phyloP scores from a whole-genome alignment of 2,329 filamentous ascomycete species.

The Scedosporium aurantiacum region DNA sequence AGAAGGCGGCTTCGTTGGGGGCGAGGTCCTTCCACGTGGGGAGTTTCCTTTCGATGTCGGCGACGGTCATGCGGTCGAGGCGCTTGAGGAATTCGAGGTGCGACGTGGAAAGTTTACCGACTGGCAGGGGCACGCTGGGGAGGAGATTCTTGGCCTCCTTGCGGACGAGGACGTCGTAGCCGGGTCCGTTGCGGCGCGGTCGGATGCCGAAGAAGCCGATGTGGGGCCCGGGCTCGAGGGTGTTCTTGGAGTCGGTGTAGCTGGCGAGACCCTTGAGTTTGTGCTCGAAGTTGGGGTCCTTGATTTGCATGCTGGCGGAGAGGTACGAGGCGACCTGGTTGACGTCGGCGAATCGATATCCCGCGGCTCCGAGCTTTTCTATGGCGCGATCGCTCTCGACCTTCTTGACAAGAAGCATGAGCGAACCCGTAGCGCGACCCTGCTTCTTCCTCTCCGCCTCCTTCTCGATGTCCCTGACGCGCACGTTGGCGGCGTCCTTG shows the following conservation, averaged over 20 bases:
- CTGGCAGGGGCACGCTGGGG: slow-evolving; percentile 44
- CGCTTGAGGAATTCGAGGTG: slow-evolving; percentile 44
- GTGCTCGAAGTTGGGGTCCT: slow-evolving; percentile 45
- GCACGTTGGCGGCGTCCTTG: neutral
- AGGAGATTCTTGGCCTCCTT: slow-evolving; percentile 46
- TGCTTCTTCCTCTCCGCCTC: neutral
- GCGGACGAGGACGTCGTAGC: slow-evolving; percentile 54
- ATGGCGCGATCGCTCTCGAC: slow-evolving; percentile 47
- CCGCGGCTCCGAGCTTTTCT: slow-evolving; percentile 54
- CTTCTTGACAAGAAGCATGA: slow-evolving; percentile 67
- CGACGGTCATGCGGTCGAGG: slow-evolving; percentile 33
- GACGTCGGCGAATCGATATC: slow-evolving; percentile 67
- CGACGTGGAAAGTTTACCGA: slow-evolving; percentile 40
- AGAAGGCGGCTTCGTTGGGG: slow-evolving; percentile 32
- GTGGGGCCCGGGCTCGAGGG: slow-evolving; percentile 38
- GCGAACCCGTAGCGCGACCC: slow-evolving; percentile 29
- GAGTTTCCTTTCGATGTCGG: slow-evolving; percentile 26
- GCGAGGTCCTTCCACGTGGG: slow-evolving; percentile 23
- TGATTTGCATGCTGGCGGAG: slow-evolving; percentile 63
- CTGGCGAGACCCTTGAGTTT: slow-evolving; percentile 55
- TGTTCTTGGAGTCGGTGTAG: slow-evolving; percentile 36
- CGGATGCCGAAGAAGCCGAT: slow-evolving; percentile 47
- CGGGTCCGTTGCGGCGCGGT: slow-evolving; percentile 37
- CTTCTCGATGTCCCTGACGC: neutral
- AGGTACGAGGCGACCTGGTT: slow-evolving; percentile 59